phyloP scores from a whole-genome alignment of 2,329 filamentous ascomycete genomes.

The Cercospora zeae-maydis region DNA sequence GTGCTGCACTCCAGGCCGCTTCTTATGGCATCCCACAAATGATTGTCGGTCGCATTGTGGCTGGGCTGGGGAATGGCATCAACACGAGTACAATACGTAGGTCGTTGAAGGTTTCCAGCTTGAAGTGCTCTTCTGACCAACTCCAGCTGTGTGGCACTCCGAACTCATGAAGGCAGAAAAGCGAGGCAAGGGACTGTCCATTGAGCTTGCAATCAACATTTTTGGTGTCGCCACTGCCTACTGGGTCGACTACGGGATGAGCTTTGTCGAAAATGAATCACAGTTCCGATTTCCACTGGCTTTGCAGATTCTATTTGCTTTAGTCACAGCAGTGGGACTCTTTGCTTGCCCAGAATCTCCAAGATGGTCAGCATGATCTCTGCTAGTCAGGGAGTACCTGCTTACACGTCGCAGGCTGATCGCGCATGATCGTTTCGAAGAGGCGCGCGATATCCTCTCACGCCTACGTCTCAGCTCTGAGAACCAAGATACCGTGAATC shows the following conservation, averaged over 20 bases:
- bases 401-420: conserved; percentile 22
- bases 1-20: conserved; percentile 46
- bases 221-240: conserved; percentile 23
- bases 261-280: conserved; percentile 30
- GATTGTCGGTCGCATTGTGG: conserved; percentile 33
- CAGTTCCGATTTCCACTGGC: conserved; percentile 45
- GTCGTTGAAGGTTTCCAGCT: not conserved
- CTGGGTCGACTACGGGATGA: conserved; percentile 40
- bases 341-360: conserved; percentile 40
- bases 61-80: conserved; percentile 14
- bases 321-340: conserved; percentile 33
- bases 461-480: conserved; percentile 31
- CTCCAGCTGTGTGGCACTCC: conserved; percentile 42
- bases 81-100: conserved; percentile 15
- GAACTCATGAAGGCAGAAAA: conserved; percentile 43
- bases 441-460: conserved; percentile 32
- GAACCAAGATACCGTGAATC: conserved; percentile 21
- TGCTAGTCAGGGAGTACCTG: too few species aligned
- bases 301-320: conserved; percentile 44
- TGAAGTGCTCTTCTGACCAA: not conserved
- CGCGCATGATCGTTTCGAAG: conserved; percentile 28
- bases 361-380: conserved; percentile 30
- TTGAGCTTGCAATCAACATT: conserved; percentile 38
- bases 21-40: conserved; percentile 39
- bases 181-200: conserved; percentile 38